Conservation (phyloP, 495 filamentous ascomycete species). For the Hyaloscypha variabilis region DNA sequence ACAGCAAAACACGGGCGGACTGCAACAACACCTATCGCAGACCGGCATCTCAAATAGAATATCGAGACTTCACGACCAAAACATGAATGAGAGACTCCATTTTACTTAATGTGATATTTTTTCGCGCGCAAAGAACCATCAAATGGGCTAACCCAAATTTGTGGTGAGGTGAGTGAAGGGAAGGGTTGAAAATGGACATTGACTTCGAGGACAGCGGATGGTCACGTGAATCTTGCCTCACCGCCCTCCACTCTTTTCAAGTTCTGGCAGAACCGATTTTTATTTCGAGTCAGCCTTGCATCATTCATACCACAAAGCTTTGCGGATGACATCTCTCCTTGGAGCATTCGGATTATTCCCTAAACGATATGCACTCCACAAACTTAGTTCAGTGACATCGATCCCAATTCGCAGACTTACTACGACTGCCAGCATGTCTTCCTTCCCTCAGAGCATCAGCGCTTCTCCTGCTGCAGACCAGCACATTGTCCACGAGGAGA, state of each 20-base stretch:
- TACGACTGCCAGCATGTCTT: slow-evolving; percentile 13
- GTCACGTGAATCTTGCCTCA: not conserved
- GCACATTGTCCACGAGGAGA: slow-evolving; percentile 46
- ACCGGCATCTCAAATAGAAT: too few relatives aligned
- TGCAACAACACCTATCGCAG: too few relatives aligned
- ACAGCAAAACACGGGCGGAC: too few relatives aligned
- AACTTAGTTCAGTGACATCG: not conserved
- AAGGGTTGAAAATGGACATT: too few relatives aligned
- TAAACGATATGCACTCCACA: not conserved
- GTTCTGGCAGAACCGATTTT: not conserved
- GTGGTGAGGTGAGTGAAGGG: too few relatives aligned
- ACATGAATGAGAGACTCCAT: too few relatives aligned
- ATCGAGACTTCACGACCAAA: too few relatives aligned
- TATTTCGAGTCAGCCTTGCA: not conserved
- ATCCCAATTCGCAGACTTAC: not conserved
- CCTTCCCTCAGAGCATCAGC: slow-evolving; percentile 13
- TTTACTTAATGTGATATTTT: too few relatives aligned
- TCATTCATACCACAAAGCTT: not conserved
- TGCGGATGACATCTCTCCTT: not conserved
- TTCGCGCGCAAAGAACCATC: too few relatives aligned
- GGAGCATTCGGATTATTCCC: not conserved
- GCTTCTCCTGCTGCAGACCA: slow-evolving; percentile 28
- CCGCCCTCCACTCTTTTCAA: too few relatives aligned
- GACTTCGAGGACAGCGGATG: too few relatives aligned
- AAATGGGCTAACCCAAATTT: too few relatives aligned